A percentile compares a stretch with the other conserved stretches of the same genome.
These are phyloP conservation scores for Nicotiana attenuata DNA, from an alignment of 257 asterid species.

Conservation along the genomic window DNA sequence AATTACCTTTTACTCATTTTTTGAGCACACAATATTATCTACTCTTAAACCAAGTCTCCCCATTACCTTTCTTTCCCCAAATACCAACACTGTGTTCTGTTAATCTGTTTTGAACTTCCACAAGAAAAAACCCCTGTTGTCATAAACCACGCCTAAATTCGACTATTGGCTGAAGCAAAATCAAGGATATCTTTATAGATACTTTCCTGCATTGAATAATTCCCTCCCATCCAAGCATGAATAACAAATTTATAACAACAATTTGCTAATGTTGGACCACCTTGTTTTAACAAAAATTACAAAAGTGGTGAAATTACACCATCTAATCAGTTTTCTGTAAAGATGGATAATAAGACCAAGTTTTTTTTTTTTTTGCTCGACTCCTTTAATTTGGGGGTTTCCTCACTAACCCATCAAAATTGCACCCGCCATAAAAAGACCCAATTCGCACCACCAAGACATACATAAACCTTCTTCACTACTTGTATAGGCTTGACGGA, in stretches of 20 bases:
- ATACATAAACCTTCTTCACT: background rate
- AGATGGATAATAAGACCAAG: conserved; percentile 2
- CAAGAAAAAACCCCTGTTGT: background rate
- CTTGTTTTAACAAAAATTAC: background rate
- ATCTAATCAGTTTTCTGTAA: background rate
- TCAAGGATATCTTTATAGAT: background rate
- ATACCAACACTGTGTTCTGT: no score
- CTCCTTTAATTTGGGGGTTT: background rate
- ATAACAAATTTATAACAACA: background rate
- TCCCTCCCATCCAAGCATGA: background rate
- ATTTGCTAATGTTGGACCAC: background rate
- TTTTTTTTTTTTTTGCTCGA: background rate
- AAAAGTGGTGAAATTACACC: background rate
- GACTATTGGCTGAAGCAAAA: background rate
- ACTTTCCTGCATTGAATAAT: background rate
- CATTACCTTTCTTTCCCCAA: no score
- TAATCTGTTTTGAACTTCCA: no score
- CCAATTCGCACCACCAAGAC: background rate
- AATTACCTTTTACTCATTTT: no score
- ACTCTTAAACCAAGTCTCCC: no score
- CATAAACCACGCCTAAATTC: conserved; percentile 1
- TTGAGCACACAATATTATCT: no score
- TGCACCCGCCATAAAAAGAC: background rate
- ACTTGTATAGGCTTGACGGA: background rate
- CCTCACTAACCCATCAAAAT: background rate